Conservation (phyloP, 2,329 filamentous ascomycete genomes). For the Apiospora saccharicola region DNA sequence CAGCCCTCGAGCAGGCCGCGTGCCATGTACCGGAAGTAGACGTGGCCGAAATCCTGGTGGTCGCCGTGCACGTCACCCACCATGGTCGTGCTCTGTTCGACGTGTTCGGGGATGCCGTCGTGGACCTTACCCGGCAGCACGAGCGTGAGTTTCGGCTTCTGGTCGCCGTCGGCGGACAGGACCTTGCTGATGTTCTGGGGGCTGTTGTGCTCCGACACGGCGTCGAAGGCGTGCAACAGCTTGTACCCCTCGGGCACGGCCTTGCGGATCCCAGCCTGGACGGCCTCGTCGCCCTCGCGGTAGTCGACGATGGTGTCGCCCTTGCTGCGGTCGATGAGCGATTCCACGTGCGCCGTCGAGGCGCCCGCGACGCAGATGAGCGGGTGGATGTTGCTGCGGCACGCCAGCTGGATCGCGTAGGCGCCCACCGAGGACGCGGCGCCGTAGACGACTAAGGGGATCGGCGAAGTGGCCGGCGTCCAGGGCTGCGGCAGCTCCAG, state of each 20-base stretch:
- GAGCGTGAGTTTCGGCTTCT: constrained; percentile 46
- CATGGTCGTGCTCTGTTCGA: constrained; percentile 31
- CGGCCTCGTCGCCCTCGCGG: constrained; percentile 60
- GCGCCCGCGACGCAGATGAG: constrained; percentile 66
- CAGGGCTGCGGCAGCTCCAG: constrained; percentile 59
- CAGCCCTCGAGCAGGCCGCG: constrained; percentile 46
- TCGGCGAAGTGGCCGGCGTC: constrained; percentile 43
- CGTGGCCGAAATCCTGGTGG: constrained; percentile 38
- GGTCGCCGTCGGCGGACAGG: constrained; percentile 39
- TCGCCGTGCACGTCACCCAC: constrained; percentile 36
- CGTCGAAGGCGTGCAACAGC: constrained; percentile 63
- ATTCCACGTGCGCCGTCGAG: constrained; percentile 57
- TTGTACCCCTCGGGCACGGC: constrained; percentile 47
- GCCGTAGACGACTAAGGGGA: constrained; percentile 59
- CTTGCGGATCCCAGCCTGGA: constrained; percentile 53
- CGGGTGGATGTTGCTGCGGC: constrained; percentile 64
- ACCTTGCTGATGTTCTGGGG: constrained; percentile 53
- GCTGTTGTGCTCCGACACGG: constrained; percentile 61
- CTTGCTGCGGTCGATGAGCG: constrained; percentile 58
- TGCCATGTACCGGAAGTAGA: constrained; percentile 48
- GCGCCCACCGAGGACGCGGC: constrained; percentile 63
- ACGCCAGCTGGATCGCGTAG: constrained; percentile 65
- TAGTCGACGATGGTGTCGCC: constrained; percentile 69
- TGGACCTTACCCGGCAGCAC: constrained; percentile 46
- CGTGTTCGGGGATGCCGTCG: constrained; percentile 37